Conservation (phyloP, 192 early-diverging fungal species). For the Backusella tarrabulga region DNA sequence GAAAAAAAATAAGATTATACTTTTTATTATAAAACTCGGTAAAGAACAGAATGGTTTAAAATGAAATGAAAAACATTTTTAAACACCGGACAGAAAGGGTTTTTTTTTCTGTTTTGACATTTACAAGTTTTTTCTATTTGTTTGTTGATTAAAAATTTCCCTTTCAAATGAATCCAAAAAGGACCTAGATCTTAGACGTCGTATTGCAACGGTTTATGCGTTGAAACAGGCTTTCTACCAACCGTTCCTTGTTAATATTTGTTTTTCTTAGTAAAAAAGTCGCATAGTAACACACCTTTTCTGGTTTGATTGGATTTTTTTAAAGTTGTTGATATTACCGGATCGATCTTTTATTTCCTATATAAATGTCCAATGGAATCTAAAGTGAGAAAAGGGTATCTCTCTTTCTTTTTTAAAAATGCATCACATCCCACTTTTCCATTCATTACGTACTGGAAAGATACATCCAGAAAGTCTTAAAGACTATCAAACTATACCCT, state of each 20-base stretch:
- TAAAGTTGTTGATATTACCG: neutral
- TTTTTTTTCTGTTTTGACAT: neutral
- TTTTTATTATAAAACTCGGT: neutral
- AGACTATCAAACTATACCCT: neutral
- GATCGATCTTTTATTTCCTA: neutral
- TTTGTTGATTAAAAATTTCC: neutral
- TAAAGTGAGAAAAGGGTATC: neutral
- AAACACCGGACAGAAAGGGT: neutral
- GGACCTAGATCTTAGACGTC: neutral
- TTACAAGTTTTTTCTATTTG: neutral
- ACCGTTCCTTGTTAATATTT: neutral
- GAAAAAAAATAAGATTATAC: conserved; percentile 1
- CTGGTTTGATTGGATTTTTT: neutral
- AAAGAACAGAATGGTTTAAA: neutral
- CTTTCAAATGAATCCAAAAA: neutral
- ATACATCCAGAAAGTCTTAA: neutral
- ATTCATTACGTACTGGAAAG: neutral
- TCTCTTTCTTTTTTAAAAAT: neutral
- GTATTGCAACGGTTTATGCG: neutral
- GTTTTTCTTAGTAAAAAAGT: neutral
- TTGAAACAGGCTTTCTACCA: neutral
- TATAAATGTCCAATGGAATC: neutral
- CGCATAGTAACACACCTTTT: neutral
- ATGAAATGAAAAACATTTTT: neutral
- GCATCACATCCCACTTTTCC: neutral